A percentile compares a stretch with the other conserved stretches of the same genome.
Conservation (phyloP, 1,284 basidiomycete genomes). For the Ganoderma lingzhi region DNA sequence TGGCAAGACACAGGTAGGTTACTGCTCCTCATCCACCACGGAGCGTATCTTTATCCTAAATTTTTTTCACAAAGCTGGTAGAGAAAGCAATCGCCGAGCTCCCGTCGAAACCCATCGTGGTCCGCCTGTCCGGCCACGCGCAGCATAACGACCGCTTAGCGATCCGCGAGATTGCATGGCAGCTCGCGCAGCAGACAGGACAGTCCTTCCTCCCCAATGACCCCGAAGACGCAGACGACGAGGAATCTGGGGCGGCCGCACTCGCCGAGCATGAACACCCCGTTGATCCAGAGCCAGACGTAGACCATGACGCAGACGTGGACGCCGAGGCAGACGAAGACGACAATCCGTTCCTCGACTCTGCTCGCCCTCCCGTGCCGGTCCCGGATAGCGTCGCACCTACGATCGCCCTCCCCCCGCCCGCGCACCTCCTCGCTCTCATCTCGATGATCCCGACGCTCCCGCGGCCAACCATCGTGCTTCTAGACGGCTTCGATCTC, state of each 20-base stretch:
- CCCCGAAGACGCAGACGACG: conserved; percentile 47
- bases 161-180: conserved; percentile 91
- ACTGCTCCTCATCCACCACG: conserved; percentile 8
- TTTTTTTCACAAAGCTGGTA: conserved; percentile 54
- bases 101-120: conserved; percentile 65
- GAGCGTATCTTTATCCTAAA: background rate
- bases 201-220: conserved; percentile 53
- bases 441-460: conserved; percentile 82
- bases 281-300: background rate
- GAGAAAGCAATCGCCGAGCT: conserved; percentile 60
- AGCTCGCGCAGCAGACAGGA: conserved; percentile 77
- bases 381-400: conserved; percentile 26
- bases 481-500: conserved; percentile 92
- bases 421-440: conserved; percentile 82
- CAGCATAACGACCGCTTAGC: conserved; percentile 89
- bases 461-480: conserved; percentile 80
- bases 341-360: conserved; percentile 51
- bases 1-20: conserved; percentile 82
- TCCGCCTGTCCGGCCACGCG: conserved; percentile 86
- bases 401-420: conserved; percentile 59
- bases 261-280: no score
- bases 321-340: conserved; percentile 43
- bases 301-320: background rate
- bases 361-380: conserved; percentile 18
- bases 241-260: conserved; percentile 19